These are phyloP conservation scores for Lasiodiplodia theobromae DNA, from an alignment of 2,329 filamentous ascomycete genomes.

Conservation along the genomic window DNA sequence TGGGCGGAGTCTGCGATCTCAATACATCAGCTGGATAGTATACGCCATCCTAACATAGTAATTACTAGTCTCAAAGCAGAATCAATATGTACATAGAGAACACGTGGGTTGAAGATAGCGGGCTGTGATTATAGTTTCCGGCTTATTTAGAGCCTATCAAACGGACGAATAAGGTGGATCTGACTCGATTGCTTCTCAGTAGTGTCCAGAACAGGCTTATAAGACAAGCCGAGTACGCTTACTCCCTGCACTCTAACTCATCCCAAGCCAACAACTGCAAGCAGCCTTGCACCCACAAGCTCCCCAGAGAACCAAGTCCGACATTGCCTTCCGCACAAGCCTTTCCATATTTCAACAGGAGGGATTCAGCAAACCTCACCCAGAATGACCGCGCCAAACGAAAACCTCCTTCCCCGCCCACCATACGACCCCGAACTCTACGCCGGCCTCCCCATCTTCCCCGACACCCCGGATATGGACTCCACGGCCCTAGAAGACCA, in stretches of 20 bases:
- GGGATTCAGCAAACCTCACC: neutral
- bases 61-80: neutral
- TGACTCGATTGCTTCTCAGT: neutral
- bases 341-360: neutral
- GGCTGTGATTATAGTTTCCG: neutral
- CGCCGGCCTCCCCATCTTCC: neutral
- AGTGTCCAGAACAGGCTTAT: neutral
- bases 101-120: neutral
- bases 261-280: too few species aligned
- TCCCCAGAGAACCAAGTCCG: too few species aligned
- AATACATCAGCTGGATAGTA: neutral
- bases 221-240: too few species aligned
- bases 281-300: too few species aligned
- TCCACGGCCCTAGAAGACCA: neutral
- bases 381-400: neutral
- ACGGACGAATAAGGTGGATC: neutral
- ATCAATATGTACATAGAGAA: neutral
- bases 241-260: too few species aligned
- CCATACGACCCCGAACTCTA: neutral
- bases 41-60: neutral
- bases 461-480: neutral
- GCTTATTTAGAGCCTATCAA: neutral
- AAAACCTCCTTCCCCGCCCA: neutral
- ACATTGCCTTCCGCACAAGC: too few species aligned
- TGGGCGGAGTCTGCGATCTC: neutral